A percentile compares a stretch with the other conserved stretches of the same genome.
These are phyloP conservation scores for Aspergillus novofumigatus DNA, from an alignment of 2,329 filamentous ascomycete genomes.

Conservation along the genomic window DNA sequence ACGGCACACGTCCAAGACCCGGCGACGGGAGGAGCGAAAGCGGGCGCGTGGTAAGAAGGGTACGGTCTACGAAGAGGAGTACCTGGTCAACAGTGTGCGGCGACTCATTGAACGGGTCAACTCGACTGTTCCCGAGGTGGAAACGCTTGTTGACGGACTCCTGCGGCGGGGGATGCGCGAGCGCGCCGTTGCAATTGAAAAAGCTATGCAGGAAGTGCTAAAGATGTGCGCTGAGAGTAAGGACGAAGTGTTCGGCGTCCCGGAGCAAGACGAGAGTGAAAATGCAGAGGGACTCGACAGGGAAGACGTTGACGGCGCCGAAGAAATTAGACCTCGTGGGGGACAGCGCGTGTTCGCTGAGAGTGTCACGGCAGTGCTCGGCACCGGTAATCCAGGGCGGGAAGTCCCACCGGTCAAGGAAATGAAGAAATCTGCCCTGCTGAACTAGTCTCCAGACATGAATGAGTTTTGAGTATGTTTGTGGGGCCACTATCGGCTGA, in stretches of 20 bases:
- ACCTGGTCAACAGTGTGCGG: slow-evolving; percentile 82
- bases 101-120: slow-evolving; percentile 81
- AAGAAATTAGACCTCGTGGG: slow-evolving; percentile 17
- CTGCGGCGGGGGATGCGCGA: slow-evolving; percentile 82
- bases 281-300: slow-evolving; percentile 9
- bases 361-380: slow-evolving; percentile 34
- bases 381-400: slow-evolving; percentile 31
- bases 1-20: slow-evolving; percentile 81
- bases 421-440: slow-evolving; percentile 38
- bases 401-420: slow-evolving; percentile 52
- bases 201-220: slow-evolving; percentile 68
- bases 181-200: slow-evolving; percentile 72
- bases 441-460: slow-evolving; percentile 19
- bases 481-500: background rate
- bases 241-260: slow-evolving; percentile 62
- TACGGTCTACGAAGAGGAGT: slow-evolving; percentile 96
- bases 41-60: slow-evolving; percentile 91
- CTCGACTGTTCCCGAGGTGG: slow-evolving; percentile 65
- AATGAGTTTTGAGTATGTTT: background rate
- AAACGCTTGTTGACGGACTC: slow-evolving; percentile 70
- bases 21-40: slow-evolving; percentile 88
- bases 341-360: slow-evolving; percentile 39
- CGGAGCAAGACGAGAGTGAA: slow-evolving; percentile 19
- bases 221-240: slow-evolving; percentile 64
- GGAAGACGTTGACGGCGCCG: slow-evolving; percentile 11